These are phyloP conservation scores for Physocladia obscura DNA, from an alignment of 192 early-diverging fungal genomes.

Conservation along the genomic window DNA sequence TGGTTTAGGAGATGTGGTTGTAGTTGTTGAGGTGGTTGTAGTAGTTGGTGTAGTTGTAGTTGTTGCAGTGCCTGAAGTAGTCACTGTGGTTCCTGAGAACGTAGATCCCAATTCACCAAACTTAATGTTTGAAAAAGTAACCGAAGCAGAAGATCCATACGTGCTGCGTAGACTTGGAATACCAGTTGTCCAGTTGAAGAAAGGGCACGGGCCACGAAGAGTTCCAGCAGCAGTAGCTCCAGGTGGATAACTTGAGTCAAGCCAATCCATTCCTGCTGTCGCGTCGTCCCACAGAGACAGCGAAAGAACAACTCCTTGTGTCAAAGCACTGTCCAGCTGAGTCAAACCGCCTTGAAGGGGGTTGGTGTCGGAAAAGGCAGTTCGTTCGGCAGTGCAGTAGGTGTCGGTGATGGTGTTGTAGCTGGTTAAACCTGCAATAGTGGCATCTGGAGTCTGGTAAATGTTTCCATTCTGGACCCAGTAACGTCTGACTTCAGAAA, in stretches of 20 bases:
- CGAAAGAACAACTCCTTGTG: constrained; percentile 35
- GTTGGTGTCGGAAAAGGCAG: constrained; percentile 36
- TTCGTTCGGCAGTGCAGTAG: constrained; percentile 29
- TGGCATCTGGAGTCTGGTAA: constrained; percentile 10
- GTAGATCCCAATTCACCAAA: constrained; percentile 36
- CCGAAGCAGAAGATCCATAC: constrained; percentile 18
- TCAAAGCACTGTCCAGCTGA: constrained; percentile 28
- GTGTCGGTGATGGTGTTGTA: constrained; percentile 36
- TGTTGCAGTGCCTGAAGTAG: not conserved
- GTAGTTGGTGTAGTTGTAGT: not conserved
- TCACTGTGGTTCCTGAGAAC: not conserved
- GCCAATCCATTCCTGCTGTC: constrained; percentile 35
- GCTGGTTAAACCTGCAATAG: not conserved
- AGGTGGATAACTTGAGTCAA: constrained; percentile 37
- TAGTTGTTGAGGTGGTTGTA: constrained; percentile 1
- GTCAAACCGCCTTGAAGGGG: constrained; percentile 37
- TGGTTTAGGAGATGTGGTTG: not conserved
- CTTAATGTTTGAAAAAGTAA: constrained; percentile 37
- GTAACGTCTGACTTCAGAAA: constrained; percentile 32
- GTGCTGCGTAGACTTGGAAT: constrained; percentile 15
- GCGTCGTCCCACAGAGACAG: constrained; percentile 41
- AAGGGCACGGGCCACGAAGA: constrained; percentile 28
- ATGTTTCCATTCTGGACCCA: constrained; percentile 39
- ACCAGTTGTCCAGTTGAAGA: constrained; percentile 12
- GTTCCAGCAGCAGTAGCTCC: constrained; percentile 27